Percentiles rank a stretch among this genome's conserved stretches.
Evolutionary conservation across 208 protist genomes (phyloP).

Genomic region (Naegleria gruberi): DNA sequence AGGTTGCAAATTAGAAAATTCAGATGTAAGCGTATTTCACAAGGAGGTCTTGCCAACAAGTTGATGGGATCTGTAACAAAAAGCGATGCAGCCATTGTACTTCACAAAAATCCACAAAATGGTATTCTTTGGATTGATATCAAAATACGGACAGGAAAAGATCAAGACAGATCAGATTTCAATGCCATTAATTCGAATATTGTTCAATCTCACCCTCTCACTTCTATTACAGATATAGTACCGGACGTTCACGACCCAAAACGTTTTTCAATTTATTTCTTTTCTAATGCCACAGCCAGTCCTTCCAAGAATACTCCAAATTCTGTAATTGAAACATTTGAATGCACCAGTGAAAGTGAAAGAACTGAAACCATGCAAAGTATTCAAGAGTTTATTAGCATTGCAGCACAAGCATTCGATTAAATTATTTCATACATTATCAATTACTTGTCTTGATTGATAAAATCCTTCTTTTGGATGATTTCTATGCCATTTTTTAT

Average conservation of each 20-base stretch:
- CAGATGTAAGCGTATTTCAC: neutral
- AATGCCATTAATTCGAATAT: neutral
- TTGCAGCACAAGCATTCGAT: neutral
- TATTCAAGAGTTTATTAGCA: neutral
- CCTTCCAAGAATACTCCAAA: neutral
- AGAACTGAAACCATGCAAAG: neutral
- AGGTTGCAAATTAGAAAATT: neutral
- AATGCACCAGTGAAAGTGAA: neutral
- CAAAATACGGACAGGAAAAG: neutral
- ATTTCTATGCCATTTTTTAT: neutral
- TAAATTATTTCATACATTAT: too few species aligned
- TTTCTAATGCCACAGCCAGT: neutral
- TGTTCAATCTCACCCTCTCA: neutral
- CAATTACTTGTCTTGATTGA: neutral
- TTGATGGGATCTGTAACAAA: neutral
- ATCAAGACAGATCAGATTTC: neutral
- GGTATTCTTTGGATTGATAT: neutral
- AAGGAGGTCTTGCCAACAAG: neutral
- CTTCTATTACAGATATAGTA: neutral
- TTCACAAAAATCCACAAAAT: conserved; percentile 14
- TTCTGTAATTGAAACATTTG: neutral
- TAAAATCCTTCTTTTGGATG: neutral
- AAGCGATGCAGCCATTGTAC: neutral
- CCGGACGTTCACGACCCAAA: neutral
- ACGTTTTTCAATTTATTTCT: neutral